Base-by-base conservation (phyloP, 176 grass and related monocot species). In the Triticum dicoccoides region DNA sequence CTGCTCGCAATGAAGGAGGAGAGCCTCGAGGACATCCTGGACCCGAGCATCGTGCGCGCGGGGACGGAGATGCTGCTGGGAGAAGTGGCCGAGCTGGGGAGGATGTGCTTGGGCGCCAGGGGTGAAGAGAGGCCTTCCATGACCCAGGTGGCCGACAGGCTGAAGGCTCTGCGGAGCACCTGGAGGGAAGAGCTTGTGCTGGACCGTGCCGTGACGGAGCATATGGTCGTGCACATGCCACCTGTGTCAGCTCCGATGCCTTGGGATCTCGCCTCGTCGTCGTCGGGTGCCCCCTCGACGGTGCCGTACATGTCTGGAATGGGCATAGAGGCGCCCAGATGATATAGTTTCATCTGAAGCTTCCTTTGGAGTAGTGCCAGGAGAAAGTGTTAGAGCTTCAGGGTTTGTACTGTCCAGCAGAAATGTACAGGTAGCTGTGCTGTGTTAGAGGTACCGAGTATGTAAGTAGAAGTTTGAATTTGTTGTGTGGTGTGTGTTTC, bases 71-170 rank as follows among this genome's bases (percentile, higher is more conserved):
- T 4, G 68, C 34, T 70, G 33, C 68, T 70, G 68, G 33, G 34
- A 1, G 68, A 70, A 70, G 65, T 68, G 5, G 30, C 65, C 3
- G 65, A 68, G 30, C 30, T 68, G 65, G 65, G 65, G 12, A 68
- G 68, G 68, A 70, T 70, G 68, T 70, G 68, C 34, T 70, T 70
- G 68, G 68, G 34, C 18, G 1, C 68, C 17, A 70, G 8, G 4
- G 68, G 68, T 4, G 68, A 70, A 70, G 68, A 70, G 20, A 70
- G 68, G 68, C 68, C 68, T 70, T 70, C 68, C 34, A 70, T 70
- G 68, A 39, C 66, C 0, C 17, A 69, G 66, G 66, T 69, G 66
- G 64, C 64, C 3, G 64, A 66, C 13, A 30, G 29, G 64, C 64
- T 66, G 12, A 66, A 66, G 64, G 64, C 64, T 14, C 27, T 66